Percentiles rank a stretch among this genome's conserved stretches.
These are phyloP conservation scores for Macrolepiota albuminosa DNA, from an alignment of 768 basidiomycete genomes.

Conservation along the genomic window DNA sequence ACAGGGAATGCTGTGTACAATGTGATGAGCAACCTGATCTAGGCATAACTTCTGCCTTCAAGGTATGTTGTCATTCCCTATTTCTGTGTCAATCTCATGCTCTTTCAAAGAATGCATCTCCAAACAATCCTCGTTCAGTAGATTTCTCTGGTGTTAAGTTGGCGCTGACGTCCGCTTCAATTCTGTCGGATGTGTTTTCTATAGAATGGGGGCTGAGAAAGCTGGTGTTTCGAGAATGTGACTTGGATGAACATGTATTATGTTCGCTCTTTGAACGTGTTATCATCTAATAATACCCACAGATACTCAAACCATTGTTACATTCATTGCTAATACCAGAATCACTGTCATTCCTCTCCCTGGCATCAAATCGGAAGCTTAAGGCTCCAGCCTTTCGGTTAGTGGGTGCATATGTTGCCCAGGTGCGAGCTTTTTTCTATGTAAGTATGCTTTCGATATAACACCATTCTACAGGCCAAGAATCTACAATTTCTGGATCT, in stretches of 20 bases:
- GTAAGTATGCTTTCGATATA: neutral
- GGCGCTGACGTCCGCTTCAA: slow-evolving; percentile 61
- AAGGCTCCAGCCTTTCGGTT: slow-evolving; percentile 73
- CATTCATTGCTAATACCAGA: slow-evolving; percentile 86
- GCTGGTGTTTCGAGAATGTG: slow-evolving; percentile 80
- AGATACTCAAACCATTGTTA: slow-evolving; percentile 85
- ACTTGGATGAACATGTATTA: slow-evolving; percentile 76
- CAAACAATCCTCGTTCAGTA: slow-evolving; percentile 59
- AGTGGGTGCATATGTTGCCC: slow-evolving; percentile 73
- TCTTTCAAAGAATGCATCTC: slow-evolving; percentile 41
- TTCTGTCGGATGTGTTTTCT: slow-evolving; percentile 86
- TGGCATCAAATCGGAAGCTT: slow-evolving; percentile 83
- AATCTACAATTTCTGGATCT: slow-evolving; percentile 84
- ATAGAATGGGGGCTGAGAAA: slow-evolving; percentile 93
- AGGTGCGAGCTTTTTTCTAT: slow-evolving; percentile 36
- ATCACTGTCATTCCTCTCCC: slow-evolving; percentile 74
- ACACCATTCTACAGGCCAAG: slow-evolving; percentile 48
- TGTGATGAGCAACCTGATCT: slow-evolving; percentile 68
- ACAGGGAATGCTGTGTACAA: slow-evolving; percentile 77
- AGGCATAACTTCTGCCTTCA: slow-evolving; percentile 63
- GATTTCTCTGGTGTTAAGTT: slow-evolving; percentile 81
- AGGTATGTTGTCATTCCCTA: slow-evolving; percentile 38
- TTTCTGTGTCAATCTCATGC: neutral
- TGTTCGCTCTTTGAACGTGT: neutral
- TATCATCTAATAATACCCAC: neutral